A percentile compares a stretch with the other conserved stretches of the same genome.
Evolutionary conservation across 2,329 filamentous ascomycete species (phyloP).

Genomic region (Trichoderma hamatum): DNA sequence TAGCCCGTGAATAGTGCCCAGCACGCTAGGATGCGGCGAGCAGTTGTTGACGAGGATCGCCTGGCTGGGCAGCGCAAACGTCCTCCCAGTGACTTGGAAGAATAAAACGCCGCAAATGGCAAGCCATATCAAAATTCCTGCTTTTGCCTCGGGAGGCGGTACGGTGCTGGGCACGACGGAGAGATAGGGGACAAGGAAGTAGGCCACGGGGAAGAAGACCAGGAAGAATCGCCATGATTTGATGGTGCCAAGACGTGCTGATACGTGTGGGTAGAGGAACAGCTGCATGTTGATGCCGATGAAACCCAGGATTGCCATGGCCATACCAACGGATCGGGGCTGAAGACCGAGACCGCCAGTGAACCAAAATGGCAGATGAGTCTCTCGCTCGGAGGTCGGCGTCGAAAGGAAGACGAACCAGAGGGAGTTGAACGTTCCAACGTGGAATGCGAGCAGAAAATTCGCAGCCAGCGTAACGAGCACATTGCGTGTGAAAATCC

Average conservation of each 20-base stretch:
- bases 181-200: constrained; percentile 70
- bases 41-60: constrained; percentile 54
- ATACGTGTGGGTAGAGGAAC: constrained; percentile 69
- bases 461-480: constrained; percentile 62
- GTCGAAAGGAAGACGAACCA: constrained; percentile 79
- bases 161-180: constrained; percentile 64
- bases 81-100: constrained; percentile 67
- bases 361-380: constrained; percentile 61
- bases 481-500: constrained; percentile 60
- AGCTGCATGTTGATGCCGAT: constrained; percentile 69
- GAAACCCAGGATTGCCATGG: constrained; percentile 74
- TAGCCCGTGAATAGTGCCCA: constrained; percentile 54
- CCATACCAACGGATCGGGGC: constrained; percentile 71
- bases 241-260: constrained; percentile 68
- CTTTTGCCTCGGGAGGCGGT: constrained; percentile 54
- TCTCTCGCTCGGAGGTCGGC: constrained; percentile 49
- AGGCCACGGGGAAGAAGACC: constrained; percentile 70
- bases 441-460: constrained; percentile 71
- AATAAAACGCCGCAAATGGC: constrained; percentile 65
- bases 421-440: constrained; percentile 75
- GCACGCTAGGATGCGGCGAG: constrained; percentile 51
- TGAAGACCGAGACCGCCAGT: constrained; percentile 76
- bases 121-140: constrained; percentile 63
- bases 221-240: constrained; percentile 69
- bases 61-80: constrained; percentile 58